Conservation (phyloP, 2,329 filamentous ascomycete species). For the Penicillium crustosum region DNA sequence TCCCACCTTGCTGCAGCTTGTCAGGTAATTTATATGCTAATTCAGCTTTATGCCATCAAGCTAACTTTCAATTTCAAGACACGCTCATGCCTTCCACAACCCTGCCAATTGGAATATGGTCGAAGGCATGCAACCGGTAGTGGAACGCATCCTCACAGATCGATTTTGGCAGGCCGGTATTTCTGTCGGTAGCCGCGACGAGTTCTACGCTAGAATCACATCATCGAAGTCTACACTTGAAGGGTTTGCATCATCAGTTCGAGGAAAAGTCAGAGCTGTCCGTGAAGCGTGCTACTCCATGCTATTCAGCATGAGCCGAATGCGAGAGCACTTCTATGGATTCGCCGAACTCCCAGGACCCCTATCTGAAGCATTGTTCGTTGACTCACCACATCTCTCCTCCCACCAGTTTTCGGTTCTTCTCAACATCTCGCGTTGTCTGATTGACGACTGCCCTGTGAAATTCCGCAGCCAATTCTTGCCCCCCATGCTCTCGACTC, state of each 20-base stretch:
- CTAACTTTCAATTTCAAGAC: constrained; percentile 50
- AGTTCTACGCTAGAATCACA: constrained; percentile 90
- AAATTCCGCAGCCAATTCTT: constrained; percentile 75
- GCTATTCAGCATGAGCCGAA: constrained; percentile 85
- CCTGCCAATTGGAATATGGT: constrained; percentile 80
- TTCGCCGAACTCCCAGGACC: constrained; percentile 78
- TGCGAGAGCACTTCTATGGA: constrained; percentile 89
- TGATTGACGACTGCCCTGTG: constrained; percentile 89
- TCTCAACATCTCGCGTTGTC: constrained; percentile 79
- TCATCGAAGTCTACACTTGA: constrained; percentile 88
- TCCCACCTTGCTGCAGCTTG: constrained; percentile 79
- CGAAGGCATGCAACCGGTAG: constrained; percentile 70
- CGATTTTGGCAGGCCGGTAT: constrained; percentile 99
- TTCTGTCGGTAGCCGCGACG: constrained; percentile 90
- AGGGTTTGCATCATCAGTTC: constrained; percentile 88
- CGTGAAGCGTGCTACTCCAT: constrained; percentile 93
- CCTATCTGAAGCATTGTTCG: constrained; percentile 79
- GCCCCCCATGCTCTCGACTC: constrained; percentile 74
- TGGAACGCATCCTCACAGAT: constrained; percentile 83
- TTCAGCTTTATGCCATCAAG: background rate
- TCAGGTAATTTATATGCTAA: constrained; percentile 55
- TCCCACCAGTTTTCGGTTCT: constrained; percentile 94
- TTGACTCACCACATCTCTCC: constrained; percentile 77
- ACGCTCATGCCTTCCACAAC: constrained; percentile 90
- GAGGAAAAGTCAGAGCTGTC: constrained; percentile 83